Base-by-base conservation (phyloP, 2,329 filamentous ascomycete genomes). In the Fusarium proliferatum region DNA sequence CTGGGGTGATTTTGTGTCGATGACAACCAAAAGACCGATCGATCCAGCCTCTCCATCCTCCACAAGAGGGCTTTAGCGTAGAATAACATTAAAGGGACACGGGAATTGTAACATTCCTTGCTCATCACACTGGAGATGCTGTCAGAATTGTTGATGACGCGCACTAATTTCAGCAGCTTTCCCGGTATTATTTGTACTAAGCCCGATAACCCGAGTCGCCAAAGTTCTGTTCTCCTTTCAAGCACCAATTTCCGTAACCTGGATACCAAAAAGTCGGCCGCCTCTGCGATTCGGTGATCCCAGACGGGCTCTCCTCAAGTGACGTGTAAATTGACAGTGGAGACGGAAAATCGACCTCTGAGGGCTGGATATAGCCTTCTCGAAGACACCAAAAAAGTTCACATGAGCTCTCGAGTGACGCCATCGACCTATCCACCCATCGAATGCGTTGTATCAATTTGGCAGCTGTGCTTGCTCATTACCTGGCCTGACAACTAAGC, bases 21-120 rank as follows among this genome's bases (percentile, higher is more conserved):
- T 66, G 41, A 41, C 23, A 33, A 49, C 61, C 63, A 65, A 66
- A 65, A 65, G 9, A 49, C 33, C 61, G 63, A 66, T 66, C 61
- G 16, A 33, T 23, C 19, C 11, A 23, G 6, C 38, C 26, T n/a
- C 16, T 1, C 16, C 12, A 65, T 13, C 61, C 49, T 42, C 48
- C 42, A 42, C 21, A 36, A 19, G 16, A 12, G 33, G 9, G 6
- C 23, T 10, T 36, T 51, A 59, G 33, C 23, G 42, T 28, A 30
- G 21, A 4, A 21, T 5, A 13, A 39, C 15, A 39, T 28, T 21
- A 9, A 23, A 33, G 9, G 26, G 12, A 13, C 28, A 9, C n/a
- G 11, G 9, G 12, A 33, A 26, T 16, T 17, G 13, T 58, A 13
- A 9, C 28, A 13, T 45, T 21, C 23, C 23, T 26, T 3, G n/a